Base-by-base conservation (phyloP, 1,284 basidiomycete genomes). In the Malassezia globosa region DNA sequence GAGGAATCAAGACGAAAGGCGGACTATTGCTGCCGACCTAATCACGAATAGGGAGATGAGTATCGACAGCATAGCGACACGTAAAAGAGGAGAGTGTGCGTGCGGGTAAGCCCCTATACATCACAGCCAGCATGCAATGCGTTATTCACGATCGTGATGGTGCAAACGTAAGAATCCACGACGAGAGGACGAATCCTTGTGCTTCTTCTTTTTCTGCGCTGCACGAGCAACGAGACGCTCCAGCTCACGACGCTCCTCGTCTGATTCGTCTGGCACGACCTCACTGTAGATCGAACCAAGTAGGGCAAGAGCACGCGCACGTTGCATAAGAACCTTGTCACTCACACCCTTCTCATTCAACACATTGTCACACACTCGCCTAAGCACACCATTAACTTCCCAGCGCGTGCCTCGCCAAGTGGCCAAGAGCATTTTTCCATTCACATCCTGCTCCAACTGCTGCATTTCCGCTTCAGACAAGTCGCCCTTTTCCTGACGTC, bases 371-470 rank as follows among this genome's bases (percentile, higher is more conserved):
- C 60, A 59, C 3, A 69, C 66, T 35, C 61, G 63, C 13, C 66
- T 46, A 33, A 71, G 51, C 19, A 71, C 62, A 38, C 58, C 51
- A 29, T 48, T 61, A 23, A 71, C 61, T 54, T 71, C 68, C 54
- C 47, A 61, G 31, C 63, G 58, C 14, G 63, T 63, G 24, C 63
- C 63, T 31, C 60, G 50, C 60, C 60, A 65, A 0, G 62, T 64
- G 14, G 62, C 61, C 7, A 65, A 56, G 13, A 65, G 60, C 65
- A 68, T 64, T 76, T 90, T 95, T 53, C 87, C 87, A 14, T 87
- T 92, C 62, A 97, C 80, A 63, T 97, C 94, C 77, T 85, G 82
- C 72, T 96, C 92, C 37, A 97, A 74, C 16, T 84, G 83, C 49
- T 82, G 79, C 18, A 72, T 57, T 57, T 74, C 72, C 22, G 73